A percentile compares a stretch with the other conserved stretches of the same genome.
Conservation (phyloP, 352 stramenopile genomes). For the Pythium utonaiense region DNA sequence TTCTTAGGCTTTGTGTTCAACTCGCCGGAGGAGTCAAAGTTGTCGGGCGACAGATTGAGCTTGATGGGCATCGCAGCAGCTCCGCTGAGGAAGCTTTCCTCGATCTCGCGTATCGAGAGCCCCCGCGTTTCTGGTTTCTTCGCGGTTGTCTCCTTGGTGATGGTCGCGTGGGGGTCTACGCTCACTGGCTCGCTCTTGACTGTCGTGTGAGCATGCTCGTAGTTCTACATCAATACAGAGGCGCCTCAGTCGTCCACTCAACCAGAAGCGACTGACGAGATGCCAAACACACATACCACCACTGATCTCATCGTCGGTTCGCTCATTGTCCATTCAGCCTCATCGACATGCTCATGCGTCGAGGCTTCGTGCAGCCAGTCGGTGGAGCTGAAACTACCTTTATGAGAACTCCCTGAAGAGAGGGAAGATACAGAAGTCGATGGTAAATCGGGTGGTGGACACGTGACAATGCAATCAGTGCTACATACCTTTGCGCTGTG, state of each 20-base stretch:
- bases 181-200: not conserved
- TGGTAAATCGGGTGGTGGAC: not conserved
- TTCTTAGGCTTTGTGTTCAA: constrained; percentile 4
- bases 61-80: not conserved
- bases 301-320: not conserved
- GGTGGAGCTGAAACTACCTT: not conserved
- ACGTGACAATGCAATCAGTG: not conserved
- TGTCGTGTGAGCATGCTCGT: not conserved
- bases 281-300: not conserved
- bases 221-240: not conserved
- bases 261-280: too few species aligned
- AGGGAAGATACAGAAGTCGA: not conserved
- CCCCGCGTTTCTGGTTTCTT: not conserved
- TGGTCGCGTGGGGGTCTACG: not conserved
- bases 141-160: not conserved
- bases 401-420: not conserved
- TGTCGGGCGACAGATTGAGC: constrained; percentile 4
- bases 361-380: not conserved
- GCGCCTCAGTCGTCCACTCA: too few species aligned
- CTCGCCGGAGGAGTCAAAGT: not conserved
- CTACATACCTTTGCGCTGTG: not conserved
- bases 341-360: not conserved
- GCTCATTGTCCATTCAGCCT: not conserved
- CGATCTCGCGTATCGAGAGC: not conserved
- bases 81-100: not conserved